A percentile compares a stretch with the other conserved stretches of the same genome.
Conservation (phyloP, 2,329 filamentous ascomycete species). For the Pseudocercospora pini-densiflorae region DNA sequence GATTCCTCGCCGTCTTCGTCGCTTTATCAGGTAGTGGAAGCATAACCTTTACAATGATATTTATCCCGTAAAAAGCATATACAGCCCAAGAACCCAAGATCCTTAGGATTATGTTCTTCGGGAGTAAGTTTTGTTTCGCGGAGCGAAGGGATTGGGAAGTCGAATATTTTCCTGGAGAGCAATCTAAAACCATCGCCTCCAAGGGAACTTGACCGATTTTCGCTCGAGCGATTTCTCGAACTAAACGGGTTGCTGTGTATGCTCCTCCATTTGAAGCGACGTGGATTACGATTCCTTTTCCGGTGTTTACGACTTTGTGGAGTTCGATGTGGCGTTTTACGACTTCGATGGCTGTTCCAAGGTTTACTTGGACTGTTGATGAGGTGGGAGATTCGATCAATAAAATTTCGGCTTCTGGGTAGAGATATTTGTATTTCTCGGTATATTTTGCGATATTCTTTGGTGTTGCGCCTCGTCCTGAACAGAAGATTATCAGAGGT, state of each 20-base stretch:
- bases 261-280: background rate
- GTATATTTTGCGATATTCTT: background rate
- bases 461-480: background rate
- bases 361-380: background rate
- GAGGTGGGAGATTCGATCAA: background rate
- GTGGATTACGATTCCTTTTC: background rate
- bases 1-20: background rate
- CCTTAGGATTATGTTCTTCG: background rate
- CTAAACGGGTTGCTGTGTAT: background rate
- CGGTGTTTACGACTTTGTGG: background rate
- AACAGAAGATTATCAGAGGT: conserved; percentile 5
- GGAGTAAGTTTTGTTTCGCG: background rate
- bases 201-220: background rate
- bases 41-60: background rate
- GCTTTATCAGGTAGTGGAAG: background rate
- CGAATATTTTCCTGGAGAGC: background rate
- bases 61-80: background rate
- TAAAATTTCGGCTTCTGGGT: conserved; percentile 1
- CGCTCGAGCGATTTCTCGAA: background rate
- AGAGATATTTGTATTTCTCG: conserved; percentile 4
- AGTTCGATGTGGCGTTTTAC: background rate
- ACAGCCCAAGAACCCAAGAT: background rate
- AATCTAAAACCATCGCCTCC: background rate
- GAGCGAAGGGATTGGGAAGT: background rate
- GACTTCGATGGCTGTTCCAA: background rate